Conservation (phyloP, 805 yeast species). For the Candida piceae region DNA sequence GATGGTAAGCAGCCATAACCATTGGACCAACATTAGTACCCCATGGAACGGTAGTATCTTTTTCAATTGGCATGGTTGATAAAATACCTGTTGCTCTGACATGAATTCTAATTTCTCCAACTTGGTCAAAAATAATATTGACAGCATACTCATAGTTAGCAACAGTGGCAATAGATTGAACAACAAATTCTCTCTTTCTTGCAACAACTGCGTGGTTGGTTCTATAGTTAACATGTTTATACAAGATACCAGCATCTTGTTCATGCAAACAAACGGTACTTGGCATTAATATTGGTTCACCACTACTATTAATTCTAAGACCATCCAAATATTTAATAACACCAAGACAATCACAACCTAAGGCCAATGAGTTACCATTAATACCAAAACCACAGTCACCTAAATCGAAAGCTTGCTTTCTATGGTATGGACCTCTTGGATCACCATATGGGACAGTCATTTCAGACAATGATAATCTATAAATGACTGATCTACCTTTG, state of each 20-base stretch:
- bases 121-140: conserved; percentile 69
- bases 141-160: conserved; percentile 79
- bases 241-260: conserved; percentile 70
- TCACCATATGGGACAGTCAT: conserved; percentile 90
- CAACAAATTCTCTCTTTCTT: conserved; percentile 73
- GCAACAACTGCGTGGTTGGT: conserved; percentile 63
- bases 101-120: conserved; percentile 72
- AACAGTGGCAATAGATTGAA: conserved; percentile 79
- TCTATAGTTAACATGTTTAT: conserved; percentile 78
- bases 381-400: conserved; percentile 84
- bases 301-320: conserved; percentile 47
- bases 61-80: conserved; percentile 80
- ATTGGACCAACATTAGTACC: conserved; percentile 78
- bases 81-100: conserved; percentile 83
- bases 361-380: conserved; percentile 58
- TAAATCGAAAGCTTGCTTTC: conserved; percentile 83
- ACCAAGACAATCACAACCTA: conserved; percentile 84
- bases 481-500: conserved; percentile 72
- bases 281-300: conserved; percentile 57
- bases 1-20: conserved; percentile 81
- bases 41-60: conserved; percentile 59
- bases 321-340: conserved; percentile 70
- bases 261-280: conserved; percentile 78
- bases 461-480: conserved; percentile 70
- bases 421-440: conserved; percentile 76